These are phyloP conservation scores for Funneliformis mosseae DNA, from an alignment of 192 early-diverging fungal species.

Conservation along the genomic window DNA sequence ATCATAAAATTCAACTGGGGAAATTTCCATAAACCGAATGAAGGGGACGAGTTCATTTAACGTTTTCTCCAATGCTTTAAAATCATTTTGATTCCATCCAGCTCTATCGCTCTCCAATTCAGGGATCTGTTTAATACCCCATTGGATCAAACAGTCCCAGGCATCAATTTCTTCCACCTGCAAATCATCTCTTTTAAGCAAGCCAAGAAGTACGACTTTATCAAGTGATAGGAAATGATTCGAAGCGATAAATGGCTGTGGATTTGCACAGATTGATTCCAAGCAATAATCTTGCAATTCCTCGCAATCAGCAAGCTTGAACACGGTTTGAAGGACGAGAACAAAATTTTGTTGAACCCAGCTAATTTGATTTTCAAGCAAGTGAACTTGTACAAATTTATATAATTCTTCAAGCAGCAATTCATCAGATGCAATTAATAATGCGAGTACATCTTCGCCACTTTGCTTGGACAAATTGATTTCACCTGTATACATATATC, in stretches of 20 bases:
- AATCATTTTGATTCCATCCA: not conserved
- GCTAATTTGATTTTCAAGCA: not conserved
- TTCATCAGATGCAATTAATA: constrained; percentile 18
- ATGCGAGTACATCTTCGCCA: not conserved
- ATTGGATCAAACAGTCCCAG: constrained; percentile 15
- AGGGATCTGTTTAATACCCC: not conserved
- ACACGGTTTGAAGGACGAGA: not conserved
- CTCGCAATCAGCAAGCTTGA: not conserved
- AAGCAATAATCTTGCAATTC: not conserved
- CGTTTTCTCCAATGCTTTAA: not conserved
- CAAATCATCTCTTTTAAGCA: constrained; percentile 8
- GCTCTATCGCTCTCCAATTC: too few relatives aligned
- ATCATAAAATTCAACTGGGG: constrained; percentile 1
- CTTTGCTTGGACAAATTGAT: not conserved
- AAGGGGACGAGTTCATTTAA: not conserved
- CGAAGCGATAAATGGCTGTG: not conserved
- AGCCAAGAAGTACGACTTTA: not conserved
- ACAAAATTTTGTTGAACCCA: constrained; percentile 1
- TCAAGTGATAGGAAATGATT: constrained; percentile 1
- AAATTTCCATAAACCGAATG: constrained; percentile 17
- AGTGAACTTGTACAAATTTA: not conserved
- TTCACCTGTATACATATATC: constrained; percentile 20
- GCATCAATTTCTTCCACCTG: constrained; percentile 10
- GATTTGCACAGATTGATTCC: not conserved
- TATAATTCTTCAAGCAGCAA: constrained; percentile 11